A percentile compares a stretch with the other conserved stretches of the same genome.
These are phyloP conservation scores for Tilletia indica DNA, from an alignment of 1,284 basidiomycete species.

Conservation along the genomic window DNA sequence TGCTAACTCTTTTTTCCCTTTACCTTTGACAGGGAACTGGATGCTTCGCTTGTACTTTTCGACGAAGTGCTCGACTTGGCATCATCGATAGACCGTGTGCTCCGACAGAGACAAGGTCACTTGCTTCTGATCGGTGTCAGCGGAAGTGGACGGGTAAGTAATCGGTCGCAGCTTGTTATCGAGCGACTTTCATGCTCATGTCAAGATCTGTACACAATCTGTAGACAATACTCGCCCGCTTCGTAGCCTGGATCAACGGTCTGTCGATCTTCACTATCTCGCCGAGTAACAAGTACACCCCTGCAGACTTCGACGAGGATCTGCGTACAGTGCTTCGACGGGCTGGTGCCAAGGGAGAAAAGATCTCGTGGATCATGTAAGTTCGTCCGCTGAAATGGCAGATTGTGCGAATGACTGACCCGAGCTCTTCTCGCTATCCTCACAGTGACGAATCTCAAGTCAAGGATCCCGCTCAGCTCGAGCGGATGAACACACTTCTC, in stretches of 20 bases:
- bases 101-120: constrained; percentile 96
- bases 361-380: constrained; percentile 93
- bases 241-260: constrained; percentile 99
- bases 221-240: constrained; percentile 88
- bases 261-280: constrained; percentile 98
- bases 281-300: constrained; percentile 96
- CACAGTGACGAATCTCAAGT: constrained; percentile 87
- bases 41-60: constrained; percentile 96
- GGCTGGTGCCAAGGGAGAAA: constrained; percentile 95
- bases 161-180: no score
- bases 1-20: no score
- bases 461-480: constrained; percentile 94
- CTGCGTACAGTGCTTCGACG: constrained; percentile 87
- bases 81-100: constrained; percentile 95
- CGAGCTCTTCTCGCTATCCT: background rate
- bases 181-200: no score
- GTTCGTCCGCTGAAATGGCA: constrained; percentile 49
- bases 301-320: constrained; percentile 97
- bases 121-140: constrained; percentile 93
- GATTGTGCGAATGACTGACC: no score
- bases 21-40: constrained; percentile 66
- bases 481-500: constrained; percentile 84
- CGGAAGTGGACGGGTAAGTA: constrained; percentile 77
- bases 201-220: background rate
- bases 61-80: constrained; percentile 98